Percentiles rank a stretch among this genome's conserved stretches.
phyloP scores from a whole-genome alignment of 1,139 yeast genomes.

The Geotrichum candidum region DNA sequence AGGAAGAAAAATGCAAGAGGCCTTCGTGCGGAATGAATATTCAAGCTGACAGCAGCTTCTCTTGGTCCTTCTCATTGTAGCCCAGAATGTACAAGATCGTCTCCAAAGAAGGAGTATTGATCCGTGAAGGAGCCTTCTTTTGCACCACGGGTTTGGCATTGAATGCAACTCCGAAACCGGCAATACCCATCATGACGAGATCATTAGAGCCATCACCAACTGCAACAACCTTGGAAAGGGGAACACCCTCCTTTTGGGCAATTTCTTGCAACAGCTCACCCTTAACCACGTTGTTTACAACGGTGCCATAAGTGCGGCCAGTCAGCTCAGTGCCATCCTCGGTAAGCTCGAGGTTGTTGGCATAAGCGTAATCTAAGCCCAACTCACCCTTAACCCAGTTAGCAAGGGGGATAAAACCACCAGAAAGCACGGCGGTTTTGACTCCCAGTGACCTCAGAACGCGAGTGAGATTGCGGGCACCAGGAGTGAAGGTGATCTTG shows the following conservation, averaged over 20 bases:
- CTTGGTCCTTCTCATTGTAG: slow-evolving; percentile 50
- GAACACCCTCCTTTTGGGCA: slow-evolving; percentile 57
- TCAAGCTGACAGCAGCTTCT: slow-evolving; percentile 3
- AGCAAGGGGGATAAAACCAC: slow-evolving; percentile 92
- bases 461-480: slow-evolving; percentile 65
- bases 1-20: not conserved
- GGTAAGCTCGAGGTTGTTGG: slow-evolving; percentile 56
- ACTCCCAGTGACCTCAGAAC: slow-evolving; percentile 59
- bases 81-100: slow-evolving; percentile 83
- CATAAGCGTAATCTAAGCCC: slow-evolving; percentile 80
- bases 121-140: slow-evolving; percentile 64
- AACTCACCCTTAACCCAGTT: slow-evolving; percentile 60
- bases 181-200: slow-evolving; percentile 81
- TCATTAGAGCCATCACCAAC: slow-evolving; percentile 99
- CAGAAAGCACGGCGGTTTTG: slow-evolving; percentile 82
- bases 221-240: slow-evolving; percentile 55
- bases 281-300: slow-evolving; percentile 82
- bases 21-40: not conserved
- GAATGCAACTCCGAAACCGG: slow-evolving; percentile 96
- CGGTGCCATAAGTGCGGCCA: slow-evolving; percentile 60
- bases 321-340: slow-evolving; percentile 42
- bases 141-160: slow-evolving; percentile 94
- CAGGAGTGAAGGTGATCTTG: slow-evolving; percentile 69
- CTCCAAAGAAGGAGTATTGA: slow-evolving; percentile 62
- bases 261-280: slow-evolving; percentile 66